A percentile compares a stretch with the other conserved stretches of the same genome.
These are phyloP conservation scores for Comarum palustre DNA, from an alignment of 306 rosid genomes.

Conservation along the genomic window DNA sequence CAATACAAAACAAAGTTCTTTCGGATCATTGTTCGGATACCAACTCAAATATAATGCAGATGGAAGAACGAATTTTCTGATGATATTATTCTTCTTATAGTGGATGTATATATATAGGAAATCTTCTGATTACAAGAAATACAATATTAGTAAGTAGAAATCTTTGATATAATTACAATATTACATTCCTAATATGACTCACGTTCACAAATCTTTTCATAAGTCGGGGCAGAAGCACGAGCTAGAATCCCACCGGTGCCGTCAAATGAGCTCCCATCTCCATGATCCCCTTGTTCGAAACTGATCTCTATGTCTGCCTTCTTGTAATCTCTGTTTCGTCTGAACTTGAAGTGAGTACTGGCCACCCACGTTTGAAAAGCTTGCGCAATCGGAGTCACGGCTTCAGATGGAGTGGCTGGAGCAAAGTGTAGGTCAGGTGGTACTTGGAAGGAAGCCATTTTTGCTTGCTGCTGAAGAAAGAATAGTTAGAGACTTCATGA, in stretches of 20 bases:
- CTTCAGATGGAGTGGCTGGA: not conserved
- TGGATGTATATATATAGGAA: no score
- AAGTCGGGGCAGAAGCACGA: constrained; percentile 20
- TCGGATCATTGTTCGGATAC: no score
- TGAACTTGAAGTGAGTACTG: constrained; percentile 22
- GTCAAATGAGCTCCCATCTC: constrained; percentile 25
- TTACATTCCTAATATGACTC: no score
- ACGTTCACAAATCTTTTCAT: no score
- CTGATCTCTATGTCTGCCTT: constrained; percentile 20
- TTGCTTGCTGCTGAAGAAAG: constrained; percentile 21
- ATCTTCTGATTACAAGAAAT: no score
- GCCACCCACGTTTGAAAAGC: constrained; percentile 32
- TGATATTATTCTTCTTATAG: no score
- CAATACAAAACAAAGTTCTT: no score
- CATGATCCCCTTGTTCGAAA: constrained; percentile 20
- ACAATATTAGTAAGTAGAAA: no score
- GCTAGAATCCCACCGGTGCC: constrained; percentile 24
- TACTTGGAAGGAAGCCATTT: constrained; percentile 26
- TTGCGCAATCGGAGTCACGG: not conserved
- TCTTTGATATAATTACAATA: no score
- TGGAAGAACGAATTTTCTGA: no score
- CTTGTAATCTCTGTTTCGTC: not conserved
- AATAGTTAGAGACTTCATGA: constrained; percentile 17
- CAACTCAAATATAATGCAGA: no score
- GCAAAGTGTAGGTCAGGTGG: constrained; percentile 20